Percentiles rank a stretch among this genome's conserved stretches.
Conservation (phyloP, 2,329 filamentous ascomycete species). For the Monosporascus sp. region DNA sequence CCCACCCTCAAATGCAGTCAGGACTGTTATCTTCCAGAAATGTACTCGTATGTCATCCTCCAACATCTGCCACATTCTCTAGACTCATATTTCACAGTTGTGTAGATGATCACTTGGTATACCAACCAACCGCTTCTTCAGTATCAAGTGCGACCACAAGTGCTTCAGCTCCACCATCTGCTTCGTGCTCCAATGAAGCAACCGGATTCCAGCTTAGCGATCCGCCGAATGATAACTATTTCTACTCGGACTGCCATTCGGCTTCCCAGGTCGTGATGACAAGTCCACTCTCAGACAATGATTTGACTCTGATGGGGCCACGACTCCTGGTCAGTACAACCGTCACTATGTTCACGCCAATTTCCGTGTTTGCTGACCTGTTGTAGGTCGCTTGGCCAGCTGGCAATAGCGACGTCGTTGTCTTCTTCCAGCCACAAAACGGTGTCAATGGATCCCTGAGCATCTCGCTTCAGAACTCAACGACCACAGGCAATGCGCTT, state of each 20-base stretch:
- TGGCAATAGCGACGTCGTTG: slow-evolving; percentile 55
- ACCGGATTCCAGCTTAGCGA: slow-evolving; percentile 38
- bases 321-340: slow-evolving; percentile 42
- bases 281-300: slow-evolving; percentile 46
- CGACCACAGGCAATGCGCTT: slow-evolving; percentile 35
- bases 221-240: slow-evolving; percentile 58
- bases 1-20: slow-evolving; percentile 21
- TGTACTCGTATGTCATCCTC: slow-evolving; percentile 15
- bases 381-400: slow-evolving; percentile 51
- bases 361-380: too few species aligned
- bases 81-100: slow-evolving; percentile 7
- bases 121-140: not conserved
- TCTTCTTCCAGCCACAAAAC: slow-evolving; percentile 50
- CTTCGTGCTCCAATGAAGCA: slow-evolving; percentile 1
- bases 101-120: slow-evolving; percentile 5
- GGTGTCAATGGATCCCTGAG: slow-evolving; percentile 47
- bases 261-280: slow-evolving; percentile 57
- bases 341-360: not conserved
- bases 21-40: slow-evolving; percentile 20
- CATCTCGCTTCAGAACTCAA: slow-evolving; percentile 47
- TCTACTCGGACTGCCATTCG: slow-evolving; percentile 58
- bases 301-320: slow-evolving; percentile 49
- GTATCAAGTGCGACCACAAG: not conserved
- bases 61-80: not conserved
- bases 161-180: not conserved